A percentile compares a stretch with the other conserved stretches of the same genome.
These are phyloP conservation scores for Roridomyces roridus DNA, from an alignment of 768 basidiomycete species.

Conservation along the genomic window DNA sequence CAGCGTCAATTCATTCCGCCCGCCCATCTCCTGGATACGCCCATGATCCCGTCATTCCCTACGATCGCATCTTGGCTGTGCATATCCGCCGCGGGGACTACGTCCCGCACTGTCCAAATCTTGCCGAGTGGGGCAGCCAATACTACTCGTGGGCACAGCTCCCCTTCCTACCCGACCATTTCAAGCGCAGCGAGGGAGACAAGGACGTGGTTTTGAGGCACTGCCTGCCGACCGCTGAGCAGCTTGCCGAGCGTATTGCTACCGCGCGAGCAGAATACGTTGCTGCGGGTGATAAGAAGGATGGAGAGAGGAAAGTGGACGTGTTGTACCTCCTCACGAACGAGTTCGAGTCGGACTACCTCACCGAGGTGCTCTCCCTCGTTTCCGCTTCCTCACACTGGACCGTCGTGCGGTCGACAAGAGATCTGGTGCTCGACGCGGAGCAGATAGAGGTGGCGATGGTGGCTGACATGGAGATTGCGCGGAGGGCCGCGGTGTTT, in stretches of 20 bases:
- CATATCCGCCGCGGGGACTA: constrained; percentile 43
- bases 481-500: constrained; percentile 43
- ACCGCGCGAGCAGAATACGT: constrained; percentile 24
- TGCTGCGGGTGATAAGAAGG: background rate
- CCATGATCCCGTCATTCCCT: constrained; percentile 24
- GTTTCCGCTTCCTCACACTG: constrained; percentile 21
- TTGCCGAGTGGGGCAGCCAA: constrained; percentile 28
- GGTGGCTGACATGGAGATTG: constrained; percentile 50
- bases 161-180: constrained; percentile 31
- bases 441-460: constrained; percentile 42
- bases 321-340: constrained; percentile 39
- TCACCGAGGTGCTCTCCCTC: constrained; percentile 27
- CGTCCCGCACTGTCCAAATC: constrained; percentile 29
- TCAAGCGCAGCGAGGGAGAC: constrained; percentile 27
- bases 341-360: constrained; percentile 36
- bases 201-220: constrained; percentile 24
- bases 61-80: constrained; percentile 38
- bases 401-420: constrained; percentile 37
- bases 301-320: constrained; percentile 2
- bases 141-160: constrained; percentile 38
- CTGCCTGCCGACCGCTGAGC: constrained; percentile 31
- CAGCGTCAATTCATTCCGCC: too few species aligned
- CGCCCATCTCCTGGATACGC: too few species aligned
- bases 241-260: constrained; percentile 26
- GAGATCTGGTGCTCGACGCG: constrained; percentile 38